phyloP scores from a whole-genome alignment of 805 yeast species.

The Nakazawaea siamensis region DNA sequence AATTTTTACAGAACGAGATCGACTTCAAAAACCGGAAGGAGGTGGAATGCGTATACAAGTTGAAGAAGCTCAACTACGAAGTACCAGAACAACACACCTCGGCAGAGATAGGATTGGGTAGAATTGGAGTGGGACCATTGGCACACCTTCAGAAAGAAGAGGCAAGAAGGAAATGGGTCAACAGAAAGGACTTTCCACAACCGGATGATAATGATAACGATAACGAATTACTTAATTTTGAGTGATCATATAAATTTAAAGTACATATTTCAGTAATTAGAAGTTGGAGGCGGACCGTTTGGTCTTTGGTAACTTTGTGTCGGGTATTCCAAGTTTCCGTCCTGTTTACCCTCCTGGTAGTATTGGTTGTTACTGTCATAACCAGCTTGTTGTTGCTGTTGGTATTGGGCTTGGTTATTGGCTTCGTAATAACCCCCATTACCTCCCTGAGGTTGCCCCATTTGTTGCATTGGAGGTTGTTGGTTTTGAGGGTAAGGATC shows the following conservation, averaged over 20 bases:
- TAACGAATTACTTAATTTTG: not conserved
- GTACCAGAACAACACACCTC: conserved; percentile 52
- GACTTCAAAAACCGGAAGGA: conserved; percentile 76
- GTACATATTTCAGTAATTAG: no score
- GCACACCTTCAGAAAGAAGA: conserved; percentile 28
- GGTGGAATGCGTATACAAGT: conserved; percentile 57
- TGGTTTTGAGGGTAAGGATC: not conserved
- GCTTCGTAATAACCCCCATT: conserved; percentile 3
- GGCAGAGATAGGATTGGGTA: conserved; percentile 69
- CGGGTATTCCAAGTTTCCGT: conserved; percentile 1
- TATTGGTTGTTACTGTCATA: not conserved
- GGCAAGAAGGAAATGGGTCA: conserved; percentile 6
- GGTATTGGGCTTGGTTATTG: not conserved
- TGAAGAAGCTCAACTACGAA: conserved; percentile 40
- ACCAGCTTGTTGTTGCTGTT: conserved; percentile 1
- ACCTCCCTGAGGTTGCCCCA: conserved; percentile 1
- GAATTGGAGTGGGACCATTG: conserved; percentile 78
- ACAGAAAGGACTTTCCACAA: conserved; percentile 9
- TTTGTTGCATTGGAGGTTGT: not conserved
- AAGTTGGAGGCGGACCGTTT: conserved; percentile 4
- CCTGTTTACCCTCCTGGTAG: not conserved
- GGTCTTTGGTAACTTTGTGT: conserved; percentile 10
- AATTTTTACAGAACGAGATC: conserved; percentile 57
- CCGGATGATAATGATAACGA: conserved; percentile 2
- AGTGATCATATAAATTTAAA: not conserved